Percentiles rank a stretch among this genome's conserved stretches.
These are phyloP conservation scores for Xylariaceae sp. DNA, from an alignment of 2,329 filamentous ascomycete species.

Conservation along the genomic window DNA sequence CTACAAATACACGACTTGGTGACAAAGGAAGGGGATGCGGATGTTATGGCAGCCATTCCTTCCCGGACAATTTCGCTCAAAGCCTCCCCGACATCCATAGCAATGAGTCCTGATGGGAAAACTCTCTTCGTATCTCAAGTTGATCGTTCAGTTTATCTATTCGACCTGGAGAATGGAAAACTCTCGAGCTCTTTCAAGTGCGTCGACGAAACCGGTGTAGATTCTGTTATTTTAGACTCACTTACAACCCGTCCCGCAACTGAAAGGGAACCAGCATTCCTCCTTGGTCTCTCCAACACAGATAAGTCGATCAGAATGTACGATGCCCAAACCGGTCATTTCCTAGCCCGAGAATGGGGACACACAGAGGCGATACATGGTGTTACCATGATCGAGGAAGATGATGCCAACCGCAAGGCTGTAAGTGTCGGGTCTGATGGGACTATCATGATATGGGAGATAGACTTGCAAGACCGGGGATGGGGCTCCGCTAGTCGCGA, in stretches of 20 bases:
- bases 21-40: conserved; percentile 68
- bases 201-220: conserved; percentile 77
- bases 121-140: conserved; percentile 65
- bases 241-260: conserved; percentile 68
- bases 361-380: conserved; percentile 95
- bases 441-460: conserved; percentile 80
- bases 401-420: conserved; percentile 62
- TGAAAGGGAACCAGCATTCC: conserved; percentile 65
- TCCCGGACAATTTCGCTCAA: conserved; percentile 81
- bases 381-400: conserved; percentile 71
- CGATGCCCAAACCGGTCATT: conserved; percentile 74
- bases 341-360: conserved; percentile 90
- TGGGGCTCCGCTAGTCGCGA: conserved; percentile 55
- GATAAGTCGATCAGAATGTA: conserved; percentile 96
- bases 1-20: conserved; percentile 83
- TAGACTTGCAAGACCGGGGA: conserved; percentile 57
- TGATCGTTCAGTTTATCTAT: conserved; percentile 67
- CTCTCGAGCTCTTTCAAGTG: conserved; percentile 79
- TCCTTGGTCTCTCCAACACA: conserved; percentile 89
- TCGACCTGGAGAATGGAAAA: conserved; percentile 71
- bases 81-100: conserved; percentile 85
- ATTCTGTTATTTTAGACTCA: conserved; percentile 83
- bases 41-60: conserved; percentile 77
- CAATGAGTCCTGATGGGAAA: conserved; percentile 67
- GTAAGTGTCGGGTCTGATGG: conserved; percentile 81